Base-by-base conservation (phyloP, 2,329 filamentous ascomycete species). In the Hypomyces perniciosus region DNA sequence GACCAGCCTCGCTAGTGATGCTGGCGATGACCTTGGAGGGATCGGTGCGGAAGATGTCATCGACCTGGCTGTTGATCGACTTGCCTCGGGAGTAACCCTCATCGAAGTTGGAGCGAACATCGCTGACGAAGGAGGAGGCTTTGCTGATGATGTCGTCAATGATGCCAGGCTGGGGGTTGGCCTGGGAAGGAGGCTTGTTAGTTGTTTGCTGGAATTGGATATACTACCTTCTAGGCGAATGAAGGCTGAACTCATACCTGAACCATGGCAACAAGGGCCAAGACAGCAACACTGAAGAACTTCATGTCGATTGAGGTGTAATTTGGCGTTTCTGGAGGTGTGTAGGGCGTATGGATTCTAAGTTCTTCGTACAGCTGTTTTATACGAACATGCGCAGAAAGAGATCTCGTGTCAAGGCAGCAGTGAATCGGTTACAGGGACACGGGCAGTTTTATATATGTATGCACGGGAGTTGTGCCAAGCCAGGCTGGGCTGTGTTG, bases 221-320 rank as follows among this genome's bases (percentile, higher is more conserved):
- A 26, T 8, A 26, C 4, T 26, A 6, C 8, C 3, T 40, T 4
- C n/a, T 30, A 26, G 38, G 29, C 37, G 30, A 29, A 7, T 27
- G 34, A 9, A n/a, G 44, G 41, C 44, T 20, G 30, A 26, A 20
- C 57, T 26, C 55, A 33, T 59, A 68, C 66, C 57, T 66, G 55
- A 54, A 60, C 63, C 39, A 61, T 53, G 50, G 65, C 62, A 45
- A 62, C 62, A 41, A 70, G 57, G 55, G 63, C 59, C 49, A 67
- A 53, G 54, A 68, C 40, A 48, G 63, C 58, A 41, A 61, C 55
- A 57, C 59, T 60, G 60, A 66, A 62, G 65, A 69, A 66, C 65
- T 69, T 69, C 70, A 72, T 71, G 51, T 40, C 60, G 60, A 52
- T 20, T 28, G 26, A 28, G 48, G 30, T 47, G 28, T 35, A 26